Percentiles rank a stretch among this genome's conserved stretches.
These are phyloP conservation scores for Chytriomyces confervae DNA, from an alignment of 192 early-diverging fungal genomes.

Conservation along the genomic window DNA sequence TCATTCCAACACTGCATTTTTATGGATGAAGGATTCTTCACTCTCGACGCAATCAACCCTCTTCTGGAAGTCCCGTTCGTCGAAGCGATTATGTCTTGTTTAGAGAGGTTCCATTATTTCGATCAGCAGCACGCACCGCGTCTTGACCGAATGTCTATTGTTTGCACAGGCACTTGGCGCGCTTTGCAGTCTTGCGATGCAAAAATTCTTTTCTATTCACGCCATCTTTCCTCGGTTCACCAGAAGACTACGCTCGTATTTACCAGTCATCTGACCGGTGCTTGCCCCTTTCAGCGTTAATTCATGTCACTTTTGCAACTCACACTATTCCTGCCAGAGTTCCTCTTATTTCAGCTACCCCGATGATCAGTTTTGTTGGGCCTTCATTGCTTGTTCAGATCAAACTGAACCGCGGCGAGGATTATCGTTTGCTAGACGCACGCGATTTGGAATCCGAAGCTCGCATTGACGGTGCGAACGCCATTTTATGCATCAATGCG, in stretches of 20 bases:
- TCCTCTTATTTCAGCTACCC: background rate
- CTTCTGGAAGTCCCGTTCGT: background rate
- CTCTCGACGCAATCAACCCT: too few relatives aligned
- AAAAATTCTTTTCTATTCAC: background rate
- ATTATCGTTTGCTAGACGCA: background rate
- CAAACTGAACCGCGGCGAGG: background rate
- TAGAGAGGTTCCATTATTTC: background rate
- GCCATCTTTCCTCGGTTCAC: background rate
- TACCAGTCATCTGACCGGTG: background rate
- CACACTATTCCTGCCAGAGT: background rate
- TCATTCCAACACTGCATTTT: too few relatives aligned
- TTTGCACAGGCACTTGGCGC: background rate
- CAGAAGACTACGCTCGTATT: background rate
- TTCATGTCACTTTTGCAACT: background rate
- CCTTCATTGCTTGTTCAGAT: background rate
- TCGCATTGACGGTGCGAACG: background rate
- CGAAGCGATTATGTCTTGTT: background rate
- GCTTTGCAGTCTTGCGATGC: background rate
- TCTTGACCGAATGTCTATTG: too few relatives aligned
- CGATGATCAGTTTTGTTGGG: background rate
- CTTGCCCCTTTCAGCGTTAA: background rate
- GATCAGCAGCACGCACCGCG: background rate
- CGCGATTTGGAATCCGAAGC: background rate
- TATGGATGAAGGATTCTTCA: too few relatives aligned
- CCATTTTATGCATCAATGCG: background rate